Evolutionary conservation across 2,329 filamentous ascomycete genomes (phyloP), one percentile per base, ranked within the genome.

Genomic region (Gyromitra esculenta): DNA sequence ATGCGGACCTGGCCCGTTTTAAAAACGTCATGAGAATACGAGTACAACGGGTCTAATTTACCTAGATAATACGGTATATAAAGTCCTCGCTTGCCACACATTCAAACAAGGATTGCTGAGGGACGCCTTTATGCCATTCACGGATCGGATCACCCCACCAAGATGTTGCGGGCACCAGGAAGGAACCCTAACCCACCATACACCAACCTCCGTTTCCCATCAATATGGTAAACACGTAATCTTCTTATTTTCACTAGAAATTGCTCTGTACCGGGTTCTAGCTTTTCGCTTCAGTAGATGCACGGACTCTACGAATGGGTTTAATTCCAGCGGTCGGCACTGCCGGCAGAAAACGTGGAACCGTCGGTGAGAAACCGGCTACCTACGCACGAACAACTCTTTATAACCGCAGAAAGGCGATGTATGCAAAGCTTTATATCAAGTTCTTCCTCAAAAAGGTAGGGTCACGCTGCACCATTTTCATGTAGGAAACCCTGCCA

Each of bases 111-210:
- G 31, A 50, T 35, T 43, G 54, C 62, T 48, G 13, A 25, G n/a
- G 37, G 41, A 21, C n/a, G 45, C 5, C 31, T 48, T 35, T 64
- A 64, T 48, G 43, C 6, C 31, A 60, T 60, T 62, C n/a, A 11
- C 18, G 52, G 35, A 37, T 56, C 41, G 21, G 15, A 59, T 50
- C 43, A 15, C 11, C 21, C 50, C 8, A 9, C 43, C 63, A 66
- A 54, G 31, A 31, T 21, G 35, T 35, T 52, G n/a, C 18, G 18
- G 5, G 45, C 4, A 25, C 21, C 7, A n/a, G 3, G 35, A 18
- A 50, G 1, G 15, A 75, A 71, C 72, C 72, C 72, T 75, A 75
- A 65, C 72, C 72, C 72, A 64, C 11, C n/a, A 31, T 3, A 35
- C 43, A 21, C 43, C 45, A 64, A 56, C 41, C 37, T 63, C 54